Percentiles rank a stretch among this genome's conserved stretches.
These are phyloP conservation scores for Venturia nashicola DNA, from an alignment of 2,329 filamentous ascomycete genomes.

Conservation along the genomic window DNA sequence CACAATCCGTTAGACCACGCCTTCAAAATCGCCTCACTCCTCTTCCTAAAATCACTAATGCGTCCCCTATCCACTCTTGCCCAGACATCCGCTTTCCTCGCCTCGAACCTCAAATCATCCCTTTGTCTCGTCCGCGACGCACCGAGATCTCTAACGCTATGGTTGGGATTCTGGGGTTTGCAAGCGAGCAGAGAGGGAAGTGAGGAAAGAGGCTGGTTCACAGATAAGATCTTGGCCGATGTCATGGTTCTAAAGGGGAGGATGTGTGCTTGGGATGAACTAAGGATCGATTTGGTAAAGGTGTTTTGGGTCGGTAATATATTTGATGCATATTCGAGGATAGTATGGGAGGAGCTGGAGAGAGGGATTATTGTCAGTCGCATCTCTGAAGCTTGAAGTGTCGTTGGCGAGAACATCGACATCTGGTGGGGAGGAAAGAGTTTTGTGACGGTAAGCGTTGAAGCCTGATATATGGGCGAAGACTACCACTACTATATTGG, in stretches of 20 bases:
- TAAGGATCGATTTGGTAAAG: not conserved
- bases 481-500: too few relatives aligned
- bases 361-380: not conserved
- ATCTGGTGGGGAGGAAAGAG: too few relatives aligned
- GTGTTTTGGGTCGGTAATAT: not conserved
- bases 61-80: not conserved
- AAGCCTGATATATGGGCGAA: too few relatives aligned
- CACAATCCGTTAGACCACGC: not conserved
- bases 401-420: not conserved
- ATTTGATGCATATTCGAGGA: not conserved
- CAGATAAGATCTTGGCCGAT: not conserved
- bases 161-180: not conserved
- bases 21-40: not conserved
- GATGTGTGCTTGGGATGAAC: slow-evolving; percentile 1
- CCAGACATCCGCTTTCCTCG: not conserved
- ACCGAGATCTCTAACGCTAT: not conserved
- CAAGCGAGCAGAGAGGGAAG: not conserved
- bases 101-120: not conserved
- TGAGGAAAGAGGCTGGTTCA: not conserved
- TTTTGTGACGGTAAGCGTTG: too few relatives aligned
- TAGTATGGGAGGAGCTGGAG: not conserved
- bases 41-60: not conserved
- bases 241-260: not conserved
- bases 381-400: not conserved
- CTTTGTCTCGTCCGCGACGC: not conserved